Evolutionary conservation across 306 rosid genomes (phyloP), one percentile per base, ranked within the genome.

Genomic region (Hippophae tibetana): DNA sequence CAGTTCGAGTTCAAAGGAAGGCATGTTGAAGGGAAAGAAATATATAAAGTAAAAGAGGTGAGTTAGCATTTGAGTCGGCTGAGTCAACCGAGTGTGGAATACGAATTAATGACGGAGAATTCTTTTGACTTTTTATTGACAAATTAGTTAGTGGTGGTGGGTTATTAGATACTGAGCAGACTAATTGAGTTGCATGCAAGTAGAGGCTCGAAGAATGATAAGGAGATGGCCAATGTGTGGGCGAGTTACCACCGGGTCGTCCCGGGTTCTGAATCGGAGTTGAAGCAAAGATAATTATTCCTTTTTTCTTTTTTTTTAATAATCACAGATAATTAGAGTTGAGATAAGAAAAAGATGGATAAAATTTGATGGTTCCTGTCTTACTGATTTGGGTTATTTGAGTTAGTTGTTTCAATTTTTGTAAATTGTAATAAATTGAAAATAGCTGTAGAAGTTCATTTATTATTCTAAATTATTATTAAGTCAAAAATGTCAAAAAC

Each of bases 181-280:
- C 12, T 42, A 43, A 48, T 50, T 40, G 66, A 69, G 73, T 63
- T 50, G 51, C 38, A 2, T 41, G 6, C 1, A 61, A 23, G 31
- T 49, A 62, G 53, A 51, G 79, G 76, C 65, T 72, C 82, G 82
- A 59, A 62, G 86, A 81, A 71, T 43, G 82, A 65, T 44, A 58
- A n/a, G 89, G 95, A 78, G 95, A 86, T 76, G 97, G 95, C 95
- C 18, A 46, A 65, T 14, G 58, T 77, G 81, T 73, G 78, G 76
- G 60, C 51, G 48, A 61, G 57, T 43, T 13, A 25, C 71, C 86
- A 77, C 78, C 65, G 74, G 60, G 97, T 86, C 95, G 88, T 90
- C 90, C 94, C 84, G 82, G 82, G 84, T 78, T 79, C 76, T 31
- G 67, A 62, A 73, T 71, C 79, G 69, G 85, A 74, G 68, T 48